Percentiles rank a stretch among this genome's conserved stretches.
phyloP scores from a whole-genome alignment of 2,329 filamentous ascomycete species.

The Blastomyces silverae region DNA sequence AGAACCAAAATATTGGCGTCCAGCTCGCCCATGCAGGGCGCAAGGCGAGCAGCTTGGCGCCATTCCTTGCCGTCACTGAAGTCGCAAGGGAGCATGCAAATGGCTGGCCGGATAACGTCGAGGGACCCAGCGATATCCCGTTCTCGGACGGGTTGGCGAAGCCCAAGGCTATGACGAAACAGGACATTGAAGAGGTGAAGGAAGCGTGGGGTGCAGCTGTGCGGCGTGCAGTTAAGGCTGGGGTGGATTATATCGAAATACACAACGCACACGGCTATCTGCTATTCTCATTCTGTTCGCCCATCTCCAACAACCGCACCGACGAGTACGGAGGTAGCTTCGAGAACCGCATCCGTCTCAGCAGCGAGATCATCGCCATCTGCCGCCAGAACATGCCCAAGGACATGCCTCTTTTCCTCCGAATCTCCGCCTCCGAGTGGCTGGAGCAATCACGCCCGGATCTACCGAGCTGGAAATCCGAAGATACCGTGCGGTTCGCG shows the following conservation, averaged over 20 bases:
- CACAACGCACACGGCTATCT: slow-evolving; percentile 77
- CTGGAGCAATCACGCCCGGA: slow-evolving; percentile 54
- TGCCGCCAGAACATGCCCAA: slow-evolving; percentile 58
- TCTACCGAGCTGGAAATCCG: slow-evolving; percentile 59
- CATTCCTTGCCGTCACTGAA: slow-evolving; percentile 55
- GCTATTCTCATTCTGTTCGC: slow-evolving; percentile 62
- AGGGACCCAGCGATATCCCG: slow-evolving; percentile 53
- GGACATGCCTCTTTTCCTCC: slow-evolving; percentile 63
- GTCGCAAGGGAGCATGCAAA: slow-evolving; percentile 51
- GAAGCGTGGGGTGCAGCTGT: slow-evolving; percentile 54
- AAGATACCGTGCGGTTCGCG: slow-evolving; percentile 59
- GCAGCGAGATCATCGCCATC: slow-evolving; percentile 59
- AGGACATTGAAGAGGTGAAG: slow-evolving; percentile 62
- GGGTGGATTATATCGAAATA: slow-evolving; percentile 72
- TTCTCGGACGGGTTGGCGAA: slow-evolving; percentile 45
- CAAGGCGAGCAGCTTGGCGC: slow-evolving; percentile 56
- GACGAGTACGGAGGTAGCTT: slow-evolving; percentile 49
- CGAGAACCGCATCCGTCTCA: slow-evolving; percentile 61
- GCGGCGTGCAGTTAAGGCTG: slow-evolving; percentile 57
- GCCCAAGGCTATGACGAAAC: slow-evolving; percentile 62
- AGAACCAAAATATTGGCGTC: slow-evolving; percentile 64
- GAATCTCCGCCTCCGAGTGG: slow-evolving; percentile 71
- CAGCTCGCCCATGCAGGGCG: slow-evolving; percentile 72
- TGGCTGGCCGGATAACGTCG: slow-evolving; percentile 51
- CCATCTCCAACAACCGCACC: slow-evolving; percentile 61